These are phyloP conservation scores for Trichocladium uniseriatum DNA, from an alignment of 495 filamentous ascomycete genomes.

Conservation along the genomic window DNA sequence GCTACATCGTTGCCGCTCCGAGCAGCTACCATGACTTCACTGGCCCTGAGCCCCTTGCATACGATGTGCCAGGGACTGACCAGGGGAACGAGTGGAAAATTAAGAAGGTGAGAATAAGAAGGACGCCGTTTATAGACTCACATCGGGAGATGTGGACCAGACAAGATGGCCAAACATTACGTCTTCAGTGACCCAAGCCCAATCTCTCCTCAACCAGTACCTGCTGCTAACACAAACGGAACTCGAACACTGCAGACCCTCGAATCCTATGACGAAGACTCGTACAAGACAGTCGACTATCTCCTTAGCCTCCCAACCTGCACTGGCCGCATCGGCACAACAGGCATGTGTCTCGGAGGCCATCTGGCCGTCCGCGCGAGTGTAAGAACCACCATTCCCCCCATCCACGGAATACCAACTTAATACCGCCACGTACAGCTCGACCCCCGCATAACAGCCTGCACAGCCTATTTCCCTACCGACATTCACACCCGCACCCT, in stretches of 20 bases:
- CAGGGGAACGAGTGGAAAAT: conserved; percentile 81
- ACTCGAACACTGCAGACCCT: conserved; percentile 48
- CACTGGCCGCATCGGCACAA: conserved; percentile 74
- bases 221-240: background rate
- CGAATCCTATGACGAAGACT: conserved; percentile 83
- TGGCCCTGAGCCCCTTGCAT: conserved; percentile 71
- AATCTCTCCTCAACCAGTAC: background rate
- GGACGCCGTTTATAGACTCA: no score
- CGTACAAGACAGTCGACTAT: conserved; percentile 59
- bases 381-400: conserved; percentile 22
- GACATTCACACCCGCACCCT: conserved; percentile 76
- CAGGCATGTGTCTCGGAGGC: conserved; percentile 93
- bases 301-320: conserved; percentile 70
- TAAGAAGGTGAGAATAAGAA: conserved; percentile 44
- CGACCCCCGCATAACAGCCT: conserved; percentile 63
- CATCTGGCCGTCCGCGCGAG: conserved; percentile 81
- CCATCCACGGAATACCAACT: no score
- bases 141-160: no score
- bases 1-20: conserved; percentile 87
- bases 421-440: conserved; percentile 30
- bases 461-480: conserved; percentile 86
- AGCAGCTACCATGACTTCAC: conserved; percentile 92
- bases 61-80: conserved; percentile 84
- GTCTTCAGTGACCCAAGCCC: background rate
- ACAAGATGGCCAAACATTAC: no score